Evolutionary conservation across 2,329 filamentous ascomycete species (phyloP), one percentile per base, ranked within the genome.

Genomic region (Neopestalotiopsis sp.): DNA sequence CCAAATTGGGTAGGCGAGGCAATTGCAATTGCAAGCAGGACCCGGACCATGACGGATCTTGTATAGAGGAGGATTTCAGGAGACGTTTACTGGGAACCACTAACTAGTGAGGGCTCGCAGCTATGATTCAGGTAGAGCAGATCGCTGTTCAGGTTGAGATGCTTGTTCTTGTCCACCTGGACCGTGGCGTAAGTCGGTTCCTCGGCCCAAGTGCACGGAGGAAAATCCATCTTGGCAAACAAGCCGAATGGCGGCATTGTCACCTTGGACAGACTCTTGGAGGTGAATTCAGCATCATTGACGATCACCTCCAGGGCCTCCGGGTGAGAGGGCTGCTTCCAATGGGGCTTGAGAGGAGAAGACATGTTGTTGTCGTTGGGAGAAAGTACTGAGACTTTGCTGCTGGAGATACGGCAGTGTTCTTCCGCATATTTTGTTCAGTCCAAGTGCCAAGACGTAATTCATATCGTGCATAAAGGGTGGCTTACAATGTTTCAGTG

Each of bases 121-220:
- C 87, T 90, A 80, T 92, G 90, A 78, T 92, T 92, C 73, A 91
- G 89, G 79, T 91, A 92, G 61, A 92, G 78, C 75, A 92, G 76
- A 75, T 91, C 89, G 74, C 87, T 90, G 81, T 92, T 91, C 58
- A 92, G 81, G 74, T 88, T 86, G 73, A 91, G 79, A 76, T 92
- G 90, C 68, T 80, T 81, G 72, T 87, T 78, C 67, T 80, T 80
- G 70, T 84, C 87, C 70, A 86, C 86, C 79, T 92, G 90, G 32
- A 91, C 89, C 1, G 89, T 91, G 38, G 89, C 88, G 74, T 91
- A 92, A 12, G 88, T 90, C 2, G 88, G 83, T 70, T 85, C 83
- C 3, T 82, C 78, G 65, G 86, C 86, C n/a, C 81, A 76, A 20
- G 86, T 87, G 75, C 89, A 89, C 3, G 90, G 87, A 49, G 92